Conservation (phyloP, 2,329 filamentous ascomycete genomes). For the Didymella pinodella region DNA sequence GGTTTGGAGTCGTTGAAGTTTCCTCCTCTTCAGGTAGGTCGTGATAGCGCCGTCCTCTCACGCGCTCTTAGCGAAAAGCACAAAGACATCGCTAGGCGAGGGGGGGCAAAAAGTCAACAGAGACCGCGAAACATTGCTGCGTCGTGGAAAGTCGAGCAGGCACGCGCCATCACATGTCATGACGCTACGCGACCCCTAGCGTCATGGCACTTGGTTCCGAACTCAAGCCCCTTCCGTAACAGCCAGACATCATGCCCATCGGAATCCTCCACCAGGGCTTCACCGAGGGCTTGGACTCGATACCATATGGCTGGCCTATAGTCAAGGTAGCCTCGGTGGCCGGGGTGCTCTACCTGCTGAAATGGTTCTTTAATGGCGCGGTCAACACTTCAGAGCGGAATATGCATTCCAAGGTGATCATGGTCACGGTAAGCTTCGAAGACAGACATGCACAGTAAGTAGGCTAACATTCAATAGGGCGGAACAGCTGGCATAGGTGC, state of each 20-base stretch:
- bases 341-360: conserved; percentile 65
- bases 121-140: background rate
- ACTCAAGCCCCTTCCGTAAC: conserved; percentile 32
- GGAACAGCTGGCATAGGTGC: conserved; percentile 94
- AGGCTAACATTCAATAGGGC: conserved; percentile 60
- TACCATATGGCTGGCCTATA: conserved; percentile 63
- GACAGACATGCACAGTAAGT: background rate
- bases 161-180: conserved; percentile 13
- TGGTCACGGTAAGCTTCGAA: conserved; percentile 74
- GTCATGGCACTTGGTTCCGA: conserved; percentile 35
- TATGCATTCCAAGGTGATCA: conserved; percentile 92
- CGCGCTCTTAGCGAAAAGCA: background rate
- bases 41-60: background rate
- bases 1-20: background rate
- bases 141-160: background rate
- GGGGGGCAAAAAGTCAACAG: background rate
- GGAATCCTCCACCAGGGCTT: conserved; percentile 64
- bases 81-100: conserved; percentile 2
- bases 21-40: conserved; percentile 4
- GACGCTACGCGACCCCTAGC: conserved; percentile 29
- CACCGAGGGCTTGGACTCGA: conserved; percentile 61
- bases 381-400: conserved; percentile 77
- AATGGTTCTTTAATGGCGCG: conserved; percentile 80
- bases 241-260: conserved; percentile 63
- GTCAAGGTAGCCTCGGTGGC: conserved; percentile 63